Percentiles rank a stretch among this genome's conserved stretches.
Evolutionary conservation across 768 basidiomycete species (phyloP).

Genomic region (Mycena rosella): DNA sequence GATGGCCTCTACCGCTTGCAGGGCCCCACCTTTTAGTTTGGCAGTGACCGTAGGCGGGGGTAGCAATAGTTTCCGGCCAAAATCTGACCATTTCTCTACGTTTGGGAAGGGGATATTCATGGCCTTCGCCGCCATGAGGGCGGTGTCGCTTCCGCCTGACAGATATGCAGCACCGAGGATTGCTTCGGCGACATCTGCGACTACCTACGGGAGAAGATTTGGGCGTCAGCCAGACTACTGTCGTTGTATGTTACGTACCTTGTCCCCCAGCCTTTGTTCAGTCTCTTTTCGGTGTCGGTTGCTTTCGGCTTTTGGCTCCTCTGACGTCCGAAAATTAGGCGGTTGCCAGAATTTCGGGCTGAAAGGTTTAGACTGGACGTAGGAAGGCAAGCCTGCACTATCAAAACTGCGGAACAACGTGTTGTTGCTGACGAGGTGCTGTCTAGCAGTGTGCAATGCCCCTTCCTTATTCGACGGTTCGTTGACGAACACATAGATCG

Average conservation of each 20-base stretch:
- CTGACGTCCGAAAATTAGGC: conserved; percentile 50
- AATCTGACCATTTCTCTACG: conserved; percentile 81
- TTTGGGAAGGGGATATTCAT: conserved; percentile 75
- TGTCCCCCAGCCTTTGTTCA: conserved; percentile 78
- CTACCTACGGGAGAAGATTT: conserved; percentile 58
- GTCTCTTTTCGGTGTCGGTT: conserved; percentile 43
- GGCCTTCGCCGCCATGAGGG: conserved; percentile 72
- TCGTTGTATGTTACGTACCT: conserved; percentile 58
- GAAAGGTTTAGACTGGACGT: conserved; percentile 81
- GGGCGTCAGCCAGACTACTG: background rate
- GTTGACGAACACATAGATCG: conserved; percentile 80
- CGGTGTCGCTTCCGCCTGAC: conserved; percentile 76
- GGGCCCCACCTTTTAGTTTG: conserved; percentile 60
- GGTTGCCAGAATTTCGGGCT: conserved; percentile 76
- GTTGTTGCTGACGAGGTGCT: conserved; percentile 82
- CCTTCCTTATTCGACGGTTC: conserved; percentile 76
- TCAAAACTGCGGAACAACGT: conserved; percentile 68
- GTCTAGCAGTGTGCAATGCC: conserved; percentile 73
- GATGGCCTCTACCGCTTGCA: conserved; percentile 71
- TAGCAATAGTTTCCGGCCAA: conserved; percentile 62
- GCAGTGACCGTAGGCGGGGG: conserved; percentile 59
- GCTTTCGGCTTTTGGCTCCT: conserved; percentile 9
- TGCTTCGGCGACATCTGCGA: conserved; percentile 89
- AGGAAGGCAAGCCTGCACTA: conserved; percentile 73
- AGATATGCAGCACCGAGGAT: conserved; percentile 87